phyloP scores from a whole-genome alignment of 768 basidiomycete genomes.

The Trametes meyenii region DNA sequence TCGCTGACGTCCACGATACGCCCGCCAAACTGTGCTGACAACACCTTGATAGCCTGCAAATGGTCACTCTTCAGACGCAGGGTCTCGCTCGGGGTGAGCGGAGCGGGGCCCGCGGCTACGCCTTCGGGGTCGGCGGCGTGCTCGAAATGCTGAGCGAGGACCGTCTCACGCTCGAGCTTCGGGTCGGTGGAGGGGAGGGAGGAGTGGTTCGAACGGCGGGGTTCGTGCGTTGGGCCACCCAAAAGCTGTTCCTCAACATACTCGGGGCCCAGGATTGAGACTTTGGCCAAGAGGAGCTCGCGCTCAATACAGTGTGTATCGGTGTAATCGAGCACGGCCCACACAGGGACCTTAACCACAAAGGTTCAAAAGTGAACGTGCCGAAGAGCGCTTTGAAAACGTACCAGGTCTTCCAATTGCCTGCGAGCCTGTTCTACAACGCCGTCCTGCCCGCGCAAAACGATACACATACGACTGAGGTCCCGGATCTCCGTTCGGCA shows the following conservation, averaged over 20 bases:
- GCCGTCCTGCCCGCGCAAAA: constrained; percentile 94
- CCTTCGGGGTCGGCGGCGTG: constrained; percentile 44
- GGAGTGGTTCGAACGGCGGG: constrained; percentile 45
- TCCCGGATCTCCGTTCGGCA: constrained; percentile 98
- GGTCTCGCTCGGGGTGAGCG: constrained; percentile 69
- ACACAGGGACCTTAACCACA: constrained; percentile 90
- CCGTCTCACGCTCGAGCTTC: constrained; percentile 72
- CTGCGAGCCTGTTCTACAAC: constrained; percentile 96
- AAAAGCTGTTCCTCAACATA: constrained; percentile 91
- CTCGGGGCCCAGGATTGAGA: constrained; percentile 96
- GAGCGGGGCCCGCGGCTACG: constrained; percentile 31
- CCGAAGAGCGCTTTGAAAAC: constrained; percentile 34
- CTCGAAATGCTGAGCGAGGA: constrained; percentile 80
- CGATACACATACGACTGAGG: constrained; percentile 97
- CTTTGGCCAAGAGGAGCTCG: constrained; percentile 93
- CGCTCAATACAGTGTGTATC: constrained; percentile 89
- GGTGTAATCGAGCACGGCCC: constrained; percentile 99
- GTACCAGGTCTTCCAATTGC: constrained; percentile 93
- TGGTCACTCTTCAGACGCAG: constrained; percentile 89
- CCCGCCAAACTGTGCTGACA: constrained; percentile 88
- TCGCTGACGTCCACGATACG: constrained; percentile 94
- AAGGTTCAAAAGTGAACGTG: background rate
- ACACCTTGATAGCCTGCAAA: constrained; percentile 81
- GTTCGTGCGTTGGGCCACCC: constrained; percentile 83
- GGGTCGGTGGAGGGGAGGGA: constrained; percentile 33